Evolutionary conservation across 768 basidiomycete species (phyloP).

Genomic region (Tubosaeta brunneosetosa): DNA sequence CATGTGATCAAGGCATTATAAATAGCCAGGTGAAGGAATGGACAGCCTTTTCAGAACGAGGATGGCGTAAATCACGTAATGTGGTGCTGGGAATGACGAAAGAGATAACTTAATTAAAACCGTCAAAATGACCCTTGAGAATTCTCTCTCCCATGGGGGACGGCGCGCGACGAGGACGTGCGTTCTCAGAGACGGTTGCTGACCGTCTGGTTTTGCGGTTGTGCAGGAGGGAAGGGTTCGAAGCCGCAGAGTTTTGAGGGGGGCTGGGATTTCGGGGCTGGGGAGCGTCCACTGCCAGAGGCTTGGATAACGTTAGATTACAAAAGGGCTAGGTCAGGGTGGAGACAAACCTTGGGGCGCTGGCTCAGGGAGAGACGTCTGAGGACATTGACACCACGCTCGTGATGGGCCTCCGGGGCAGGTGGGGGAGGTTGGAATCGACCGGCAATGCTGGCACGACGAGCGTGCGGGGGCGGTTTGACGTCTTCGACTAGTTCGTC

Average conservation of each 20-base stretch:
- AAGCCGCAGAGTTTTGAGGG: slow-evolving; percentile 52
- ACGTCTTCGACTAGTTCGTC: slow-evolving; percentile 42
- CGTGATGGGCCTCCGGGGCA: slow-evolving; percentile 45
- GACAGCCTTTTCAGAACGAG: background rate
- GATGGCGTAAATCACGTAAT: slow-evolving; percentile 3
- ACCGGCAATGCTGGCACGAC: slow-evolving; percentile 56
- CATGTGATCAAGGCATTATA: background rate
- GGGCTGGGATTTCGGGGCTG: slow-evolving; percentile 35
- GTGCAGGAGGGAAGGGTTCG: slow-evolving; percentile 22
- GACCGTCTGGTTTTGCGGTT: slow-evolving; percentile 46
- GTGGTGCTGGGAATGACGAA: background rate
- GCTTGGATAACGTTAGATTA: slow-evolving; percentile 7
- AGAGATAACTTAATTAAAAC: slow-evolving; percentile 59
- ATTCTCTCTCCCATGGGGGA: slow-evolving; percentile 91
- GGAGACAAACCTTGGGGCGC: slow-evolving; percentile 50
- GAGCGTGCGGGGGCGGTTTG: slow-evolving; percentile 44
- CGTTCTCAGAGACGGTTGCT: slow-evolving; percentile 48
- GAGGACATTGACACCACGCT: slow-evolving; percentile 67
- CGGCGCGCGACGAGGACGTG: slow-evolving; percentile 60
- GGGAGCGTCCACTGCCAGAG: slow-evolving; percentile 13
- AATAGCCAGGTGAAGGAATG: slow-evolving; percentile 1
- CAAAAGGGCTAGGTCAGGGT: background rate
- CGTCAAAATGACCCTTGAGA: slow-evolving; percentile 87
- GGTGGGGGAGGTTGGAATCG: slow-evolving; percentile 49
- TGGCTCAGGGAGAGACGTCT: slow-evolving; percentile 69